Evolutionary conservation across 164 flowering plant species (phyloP), one percentile per base, ranked within the genome.

Genomic region (Vitis amurensis): DNA sequence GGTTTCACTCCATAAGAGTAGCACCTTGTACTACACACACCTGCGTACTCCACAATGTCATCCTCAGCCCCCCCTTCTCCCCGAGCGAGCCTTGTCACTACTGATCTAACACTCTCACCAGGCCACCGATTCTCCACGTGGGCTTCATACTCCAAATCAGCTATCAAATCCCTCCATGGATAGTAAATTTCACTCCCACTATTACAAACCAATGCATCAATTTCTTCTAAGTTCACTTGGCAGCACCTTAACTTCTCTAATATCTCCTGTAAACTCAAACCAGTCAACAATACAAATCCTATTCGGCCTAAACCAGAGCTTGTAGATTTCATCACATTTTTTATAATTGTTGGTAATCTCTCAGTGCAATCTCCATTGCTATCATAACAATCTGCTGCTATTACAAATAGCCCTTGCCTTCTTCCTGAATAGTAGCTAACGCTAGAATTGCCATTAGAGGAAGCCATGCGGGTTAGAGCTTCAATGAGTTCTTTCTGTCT

Each of bases 81-180:
- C 73, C 55, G 82, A 1, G 87, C 89, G 48, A 90, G 82, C 85
- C 92, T 86, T 9, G 57, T 74, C 8, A 83, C 81, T 60, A 72
- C 75, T 4, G 90, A 81, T 61, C 84, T 74, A 7, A 89, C 78
- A 63, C 86, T 85, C 71, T 84, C 94, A 59, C 87, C 86, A 0
- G 94, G 91, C 97, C 95, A 92, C 72, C 86, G 77, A 68, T 89
- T 85, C 72, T 86, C 97, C 44, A 89, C 69, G 55, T 88, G 97
- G 31, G 85, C 72, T 67, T 82, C 86, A 61, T 90, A 92, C 69
- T 89, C 92, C 50, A 63, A 59, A 72, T 89, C 97, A 27, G 83
- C 82, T 9, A 66, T 76, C 74, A 86, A 60, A 62, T 89, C 88
- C 66, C 75, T 80, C 93, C 93, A 87, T 4, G 91, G 91, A 55